These are phyloP conservation scores for Mariannaea elegans DNA, from an alignment of 2,329 filamentous ascomycete genomes.

Conservation along the genomic window DNA sequence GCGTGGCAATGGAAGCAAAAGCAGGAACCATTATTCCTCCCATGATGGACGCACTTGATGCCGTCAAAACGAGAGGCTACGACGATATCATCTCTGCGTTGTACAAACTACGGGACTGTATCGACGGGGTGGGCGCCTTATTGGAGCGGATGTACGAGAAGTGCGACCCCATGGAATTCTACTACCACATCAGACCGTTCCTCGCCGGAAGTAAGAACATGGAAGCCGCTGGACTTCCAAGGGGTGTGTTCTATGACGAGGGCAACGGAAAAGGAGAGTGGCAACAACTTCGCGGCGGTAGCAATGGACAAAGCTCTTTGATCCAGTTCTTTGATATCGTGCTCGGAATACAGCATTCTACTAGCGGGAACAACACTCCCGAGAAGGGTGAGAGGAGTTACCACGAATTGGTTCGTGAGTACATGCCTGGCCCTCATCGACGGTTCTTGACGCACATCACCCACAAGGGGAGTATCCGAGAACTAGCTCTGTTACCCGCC, in stretches of 20 bases:
- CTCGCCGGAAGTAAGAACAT: slow-evolving; percentile 94
- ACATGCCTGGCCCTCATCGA: slow-evolving; percentile 89
- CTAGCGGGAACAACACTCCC: slow-evolving; percentile 46
- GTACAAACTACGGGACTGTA: slow-evolving; percentile 69
- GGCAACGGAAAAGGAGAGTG: slow-evolving; percentile 73
- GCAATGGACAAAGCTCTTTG: slow-evolving; percentile 90
- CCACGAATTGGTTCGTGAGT: slow-evolving; percentile 77
- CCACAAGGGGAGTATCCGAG: slow-evolving; percentile 76
- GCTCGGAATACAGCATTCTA: slow-evolving; percentile 80
- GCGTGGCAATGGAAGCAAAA: slow-evolving; percentile 87
- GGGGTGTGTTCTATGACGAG: slow-evolving; percentile 85
- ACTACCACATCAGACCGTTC: slow-evolving; percentile 87
- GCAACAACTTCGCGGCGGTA: slow-evolving; percentile 85
- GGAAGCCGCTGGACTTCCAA: slow-evolving; percentile 81
- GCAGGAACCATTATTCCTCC: slow-evolving; percentile 78
- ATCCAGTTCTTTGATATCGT: slow-evolving; percentile 94
- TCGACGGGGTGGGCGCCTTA: slow-evolving; percentile 73
- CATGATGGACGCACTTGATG: slow-evolving; percentile 80
- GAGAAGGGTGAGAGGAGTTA: slow-evolving; percentile 48
- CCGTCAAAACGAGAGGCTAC: slow-evolving; percentile 69
- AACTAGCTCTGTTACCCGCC: slow-evolving; percentile 67
- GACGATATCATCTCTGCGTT: slow-evolving; percentile 70
- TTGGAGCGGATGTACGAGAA: slow-evolving; percentile 88
- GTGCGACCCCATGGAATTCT: slow-evolving; percentile 88
- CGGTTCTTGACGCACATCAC: slow-evolving; percentile 79